phyloP scores from a whole-genome alignment of 192 early-diverging fungal species.

The Linnemannia zychae region DNA sequence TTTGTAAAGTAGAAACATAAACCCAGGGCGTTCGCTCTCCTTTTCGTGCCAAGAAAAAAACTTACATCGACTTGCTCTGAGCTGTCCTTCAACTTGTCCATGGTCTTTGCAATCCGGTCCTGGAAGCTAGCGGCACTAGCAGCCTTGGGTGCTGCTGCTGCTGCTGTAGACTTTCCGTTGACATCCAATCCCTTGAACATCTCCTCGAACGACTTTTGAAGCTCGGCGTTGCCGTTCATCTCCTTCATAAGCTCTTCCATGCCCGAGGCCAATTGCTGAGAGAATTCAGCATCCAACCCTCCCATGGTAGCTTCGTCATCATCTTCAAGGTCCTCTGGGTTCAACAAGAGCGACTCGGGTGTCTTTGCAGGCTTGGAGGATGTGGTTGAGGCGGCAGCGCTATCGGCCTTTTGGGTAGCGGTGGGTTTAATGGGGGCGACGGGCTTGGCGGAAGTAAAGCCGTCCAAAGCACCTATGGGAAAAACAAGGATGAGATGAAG shows the following conservation, averaged over 20 bases:
- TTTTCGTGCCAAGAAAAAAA: neutral
- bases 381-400: conserved; percentile 16
- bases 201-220: conserved; percentile 68
- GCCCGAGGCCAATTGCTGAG: conserved; percentile 78
- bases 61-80: conserved; percentile 87
- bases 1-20: neutral
- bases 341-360: conserved; percentile 37
- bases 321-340: conserved; percentile 39
- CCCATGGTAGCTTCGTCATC: conserved; percentile 37
- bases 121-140: conserved; percentile 75
- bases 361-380: conserved; percentile 34
- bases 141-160: conserved; percentile 21
- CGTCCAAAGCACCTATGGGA: conserved; percentile 78
- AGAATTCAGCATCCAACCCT: conserved; percentile 78
- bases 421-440: conserved; percentile 53
- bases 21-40: neutral
- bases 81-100: conserved; percentile 90
- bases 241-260: conserved; percentile 87
- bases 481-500: neutral
- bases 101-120: conserved; percentile 89
- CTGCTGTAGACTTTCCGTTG: conserved; percentile 28
- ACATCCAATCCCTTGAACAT: conserved; percentile 63
- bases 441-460: conserved; percentile 70
- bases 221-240: conserved; percentile 66
- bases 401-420: conserved; percentile 32